Percentiles rank a stretch among this genome's conserved stretches.
These are phyloP conservation scores for Neophaeococcomyces mojaviensis DNA, from an alignment of 2,329 filamentous ascomycete genomes.

Conservation along the genomic window DNA sequence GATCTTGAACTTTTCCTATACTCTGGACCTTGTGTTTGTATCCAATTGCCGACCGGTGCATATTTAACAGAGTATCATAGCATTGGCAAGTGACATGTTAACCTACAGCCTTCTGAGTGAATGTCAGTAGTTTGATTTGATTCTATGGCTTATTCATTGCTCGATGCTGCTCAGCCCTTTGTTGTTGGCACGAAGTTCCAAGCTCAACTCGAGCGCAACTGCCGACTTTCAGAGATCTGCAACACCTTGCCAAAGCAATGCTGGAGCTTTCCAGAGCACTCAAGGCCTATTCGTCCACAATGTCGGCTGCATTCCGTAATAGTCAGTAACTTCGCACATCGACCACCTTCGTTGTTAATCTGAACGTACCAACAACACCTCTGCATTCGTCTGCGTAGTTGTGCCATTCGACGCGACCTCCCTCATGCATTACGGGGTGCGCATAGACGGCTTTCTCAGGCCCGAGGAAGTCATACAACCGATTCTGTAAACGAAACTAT, in stretches of 20 bases:
- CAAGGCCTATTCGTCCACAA: constrained; percentile 1
- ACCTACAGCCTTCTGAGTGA: too few species aligned
- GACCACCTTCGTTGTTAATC: neutral
- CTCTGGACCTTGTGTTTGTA: too few species aligned
- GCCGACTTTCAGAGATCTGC: too few species aligned
- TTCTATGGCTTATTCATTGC: too few species aligned
- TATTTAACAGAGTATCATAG: too few species aligned
- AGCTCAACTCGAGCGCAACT: too few species aligned
- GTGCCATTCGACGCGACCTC: constrained; percentile 21
- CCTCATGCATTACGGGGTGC: constrained; percentile 16
- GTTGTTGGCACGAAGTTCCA: too few species aligned
- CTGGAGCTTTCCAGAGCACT: neutral
- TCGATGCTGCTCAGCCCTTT: too few species aligned
- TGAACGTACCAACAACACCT: constrained; percentile 17
- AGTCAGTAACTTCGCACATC: neutral
- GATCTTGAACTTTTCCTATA: too few species aligned
- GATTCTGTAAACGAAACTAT: constrained; percentile 2
- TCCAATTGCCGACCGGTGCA: too few species aligned
- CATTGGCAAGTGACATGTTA: too few species aligned
- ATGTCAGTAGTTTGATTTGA: too few species aligned
- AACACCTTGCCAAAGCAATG: neutral
- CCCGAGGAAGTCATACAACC: constrained; percentile 20
- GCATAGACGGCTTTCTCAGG: constrained; percentile 20
- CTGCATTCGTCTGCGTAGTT: constrained; percentile 17
- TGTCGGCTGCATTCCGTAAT: constrained; percentile 1